phyloP scores from a whole-genome alignment of 169 alveolate species.

The Fabrea salina region DNA sequence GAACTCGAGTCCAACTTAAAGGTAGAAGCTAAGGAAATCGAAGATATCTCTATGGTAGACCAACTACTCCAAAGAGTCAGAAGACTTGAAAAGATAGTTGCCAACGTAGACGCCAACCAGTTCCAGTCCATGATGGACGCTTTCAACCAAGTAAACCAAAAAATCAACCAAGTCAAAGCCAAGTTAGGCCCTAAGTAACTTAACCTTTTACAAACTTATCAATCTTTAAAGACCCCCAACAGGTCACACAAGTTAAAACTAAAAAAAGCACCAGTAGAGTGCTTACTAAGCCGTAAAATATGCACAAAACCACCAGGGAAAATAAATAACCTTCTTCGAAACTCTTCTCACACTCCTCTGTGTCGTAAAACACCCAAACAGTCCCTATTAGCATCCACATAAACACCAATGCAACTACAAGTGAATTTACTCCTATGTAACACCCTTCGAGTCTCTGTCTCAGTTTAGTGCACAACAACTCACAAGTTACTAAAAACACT shows the following conservation, averaged over 20 bases:
- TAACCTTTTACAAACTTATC: not conserved
- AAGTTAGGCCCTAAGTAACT: too few relatives aligned
- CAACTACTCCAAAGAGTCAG: conserved; percentile 1
- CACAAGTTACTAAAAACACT: not conserved
- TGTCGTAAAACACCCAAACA: conserved; percentile 17
- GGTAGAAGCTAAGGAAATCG: not conserved
- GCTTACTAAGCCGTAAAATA: not conserved
- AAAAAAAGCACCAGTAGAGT: not conserved
- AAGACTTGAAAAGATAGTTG: conserved; percentile 29
- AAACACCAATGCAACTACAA: not conserved
- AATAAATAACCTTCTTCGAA: conserved; percentile 8
- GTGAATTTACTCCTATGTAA: not conserved
- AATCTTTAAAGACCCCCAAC: not conserved
- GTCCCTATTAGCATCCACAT: conserved; percentile 5
- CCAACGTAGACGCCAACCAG: conserved; percentile 9
- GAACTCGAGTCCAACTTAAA: not conserved
- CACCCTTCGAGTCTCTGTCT: not conserved
- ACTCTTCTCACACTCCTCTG: conserved; percentile 10
- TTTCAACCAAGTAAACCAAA: not conserved
- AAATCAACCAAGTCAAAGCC: not conserved
- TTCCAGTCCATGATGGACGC: not conserved
- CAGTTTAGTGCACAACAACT: not conserved
- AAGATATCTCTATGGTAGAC: not conserved
- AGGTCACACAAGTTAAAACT: not conserved
- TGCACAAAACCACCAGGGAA: not conserved